Evolutionary conservation across 2,329 filamentous ascomycete species (phyloP).

Genomic region (Colletotrichum tropicicola): DNA sequence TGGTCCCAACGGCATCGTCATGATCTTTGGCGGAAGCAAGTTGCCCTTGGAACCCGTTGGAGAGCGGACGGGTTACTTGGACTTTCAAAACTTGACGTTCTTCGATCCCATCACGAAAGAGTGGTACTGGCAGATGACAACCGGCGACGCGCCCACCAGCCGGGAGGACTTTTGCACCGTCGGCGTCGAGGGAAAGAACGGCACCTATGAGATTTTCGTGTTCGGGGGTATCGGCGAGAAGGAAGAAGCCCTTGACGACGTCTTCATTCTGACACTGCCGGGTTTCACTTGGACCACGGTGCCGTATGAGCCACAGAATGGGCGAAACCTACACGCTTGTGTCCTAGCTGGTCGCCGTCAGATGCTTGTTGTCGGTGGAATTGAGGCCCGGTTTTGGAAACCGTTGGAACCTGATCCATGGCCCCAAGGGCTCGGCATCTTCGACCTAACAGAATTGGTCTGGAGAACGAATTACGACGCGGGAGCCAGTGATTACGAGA

Average conservation of each 20-base stretch:
- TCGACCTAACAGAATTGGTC: not conserved
- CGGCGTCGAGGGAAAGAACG: not conserved
- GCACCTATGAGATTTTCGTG: conserved; percentile 19
- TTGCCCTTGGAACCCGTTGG: too few relatives aligned
- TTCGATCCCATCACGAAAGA: conserved; percentile 11
- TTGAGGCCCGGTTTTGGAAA: not conserved
- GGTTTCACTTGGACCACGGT: not conserved
- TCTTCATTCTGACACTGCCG: not conserved
- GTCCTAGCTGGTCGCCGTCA: not conserved
- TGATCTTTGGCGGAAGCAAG: not conserved
- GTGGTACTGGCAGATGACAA: conserved; percentile 21
- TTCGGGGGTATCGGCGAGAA: not conserved
- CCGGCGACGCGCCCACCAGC: not conserved
- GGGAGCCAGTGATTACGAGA: not conserved
- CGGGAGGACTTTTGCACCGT: not conserved
- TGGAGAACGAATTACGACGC: not conserved
- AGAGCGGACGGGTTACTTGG: not conserved
- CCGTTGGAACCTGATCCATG: not conserved
- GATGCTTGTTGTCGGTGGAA: not conserved
- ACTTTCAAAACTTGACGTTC: conserved; percentile 19
- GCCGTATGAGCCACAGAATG: not conserved
- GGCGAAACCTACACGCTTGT: not conserved
- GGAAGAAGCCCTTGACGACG: not conserved
- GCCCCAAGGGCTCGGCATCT: not conserved
- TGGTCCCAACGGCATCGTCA: not conserved